These are phyloP conservation scores for Phialemoniopsis sp. DNA, from an alignment of 2,329 filamentous ascomycete species.

Conservation along the genomic window DNA sequence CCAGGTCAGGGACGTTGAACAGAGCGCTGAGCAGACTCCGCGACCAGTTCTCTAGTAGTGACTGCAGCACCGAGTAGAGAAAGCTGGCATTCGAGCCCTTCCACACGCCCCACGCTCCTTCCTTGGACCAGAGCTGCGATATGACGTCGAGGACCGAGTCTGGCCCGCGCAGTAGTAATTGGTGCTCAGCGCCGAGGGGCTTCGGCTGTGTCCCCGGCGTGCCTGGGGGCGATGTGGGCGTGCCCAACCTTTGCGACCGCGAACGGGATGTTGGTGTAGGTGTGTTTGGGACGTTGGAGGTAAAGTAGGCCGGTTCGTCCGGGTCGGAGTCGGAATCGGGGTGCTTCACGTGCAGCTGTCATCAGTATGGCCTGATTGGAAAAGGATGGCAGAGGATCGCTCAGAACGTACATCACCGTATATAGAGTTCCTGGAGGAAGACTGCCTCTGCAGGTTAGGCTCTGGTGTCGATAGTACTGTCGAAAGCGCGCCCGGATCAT, in stretches of 20 bases:
- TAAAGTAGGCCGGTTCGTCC: conserved; percentile 84
- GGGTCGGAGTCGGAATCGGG: conserved; percentile 66
- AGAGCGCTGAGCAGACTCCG: conserved; percentile 86
- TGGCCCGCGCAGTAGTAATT: conserved; percentile 66
- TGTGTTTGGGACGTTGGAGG: conserved; percentile 55
- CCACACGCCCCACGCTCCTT: conserved; percentile 90
- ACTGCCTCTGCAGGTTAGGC: conserved; percentile 19
- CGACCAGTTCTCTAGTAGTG: conserved; percentile 87
- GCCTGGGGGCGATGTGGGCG: conserved; percentile 11
- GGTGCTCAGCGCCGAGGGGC: conserved; percentile 42
- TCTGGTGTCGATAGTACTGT: conserved; percentile 19
- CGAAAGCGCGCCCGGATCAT: conserved; percentile 34
- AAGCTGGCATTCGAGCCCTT: conserved; percentile 92
- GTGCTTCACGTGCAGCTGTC: conserved; percentile 16
- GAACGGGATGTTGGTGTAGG: conserved; percentile 37
- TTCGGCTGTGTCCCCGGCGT: conserved; percentile 28
- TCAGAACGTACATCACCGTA: conserved; percentile 13
- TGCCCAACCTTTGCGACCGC: conserved; percentile 23
- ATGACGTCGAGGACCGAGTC: conserved; percentile 85
- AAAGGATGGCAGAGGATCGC: conserved; percentile 7
- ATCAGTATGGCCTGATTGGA: neutral
- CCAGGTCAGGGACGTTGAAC: conserved; percentile 83
- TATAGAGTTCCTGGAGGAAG: conserved; percentile 12
- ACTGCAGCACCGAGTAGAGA: conserved; percentile 80
- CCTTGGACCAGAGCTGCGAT: conserved; percentile 81